phyloP scores from a whole-genome alignment of 73 alveolate species.

The Paramecium octaurelia region DNA sequence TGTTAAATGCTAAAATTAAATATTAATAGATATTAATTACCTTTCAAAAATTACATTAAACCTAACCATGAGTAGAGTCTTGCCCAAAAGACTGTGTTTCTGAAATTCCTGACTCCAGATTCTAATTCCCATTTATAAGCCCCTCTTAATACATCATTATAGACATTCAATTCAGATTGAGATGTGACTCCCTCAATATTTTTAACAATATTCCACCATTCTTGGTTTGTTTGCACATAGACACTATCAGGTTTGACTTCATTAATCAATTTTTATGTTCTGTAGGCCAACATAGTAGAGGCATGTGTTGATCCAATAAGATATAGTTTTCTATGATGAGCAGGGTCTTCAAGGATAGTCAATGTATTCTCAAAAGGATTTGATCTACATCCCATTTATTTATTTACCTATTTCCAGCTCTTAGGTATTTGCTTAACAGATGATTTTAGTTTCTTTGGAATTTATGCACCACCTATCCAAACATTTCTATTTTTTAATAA shows the following conservation, averaged over 20 bases:
- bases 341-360: constrained; percentile 62
- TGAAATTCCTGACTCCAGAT: constrained; percentile 50
- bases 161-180: constrained; percentile 73
- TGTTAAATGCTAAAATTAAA: constrained; percentile 52
- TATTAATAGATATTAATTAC: constrained; percentile 32
- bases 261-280: constrained; percentile 75
- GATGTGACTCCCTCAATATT: constrained; percentile 67
- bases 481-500: constrained; percentile 9
- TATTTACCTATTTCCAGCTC: constrained; percentile 58
- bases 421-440: not conserved
- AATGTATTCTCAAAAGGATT: constrained; percentile 60
- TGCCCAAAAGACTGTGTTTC: constrained; percentile 69
- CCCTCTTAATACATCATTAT: constrained; percentile 54
- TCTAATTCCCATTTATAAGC: constrained; percentile 65
- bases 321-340: constrained; percentile 71
- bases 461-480: constrained; percentile 62
- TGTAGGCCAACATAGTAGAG: constrained; percentile 79
- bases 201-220: constrained; percentile 81
- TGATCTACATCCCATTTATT: not conserved
- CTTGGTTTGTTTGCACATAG: constrained; percentile 65
- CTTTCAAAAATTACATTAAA: constrained; percentile 25
- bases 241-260: constrained; percentile 83
- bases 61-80: constrained; percentile 65
- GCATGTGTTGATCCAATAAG: constrained; percentile 81
- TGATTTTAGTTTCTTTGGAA: constrained; percentile 57